Percentiles rank a stretch among this genome's conserved stretches.
Evolutionary conservation across 2,329 filamentous ascomycete genomes (phyloP).

Genomic region (Penicillium sp.): DNA sequence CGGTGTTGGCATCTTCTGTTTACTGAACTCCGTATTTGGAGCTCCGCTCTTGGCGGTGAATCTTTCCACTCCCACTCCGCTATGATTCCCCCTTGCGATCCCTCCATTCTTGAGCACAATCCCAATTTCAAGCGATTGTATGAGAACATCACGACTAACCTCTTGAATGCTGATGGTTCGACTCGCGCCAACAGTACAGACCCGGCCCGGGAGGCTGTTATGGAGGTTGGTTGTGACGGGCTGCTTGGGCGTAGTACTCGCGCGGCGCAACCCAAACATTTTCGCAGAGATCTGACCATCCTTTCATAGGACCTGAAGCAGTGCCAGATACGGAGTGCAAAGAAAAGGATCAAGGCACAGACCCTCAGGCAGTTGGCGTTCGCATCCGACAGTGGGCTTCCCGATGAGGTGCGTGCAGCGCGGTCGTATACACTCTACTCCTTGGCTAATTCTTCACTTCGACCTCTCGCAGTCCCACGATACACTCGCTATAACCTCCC

Average conservation of each 20-base stretch:
- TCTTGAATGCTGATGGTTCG: conserved; percentile 44
- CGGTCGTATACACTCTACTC: background rate
- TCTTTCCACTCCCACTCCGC: conserved; percentile 16
- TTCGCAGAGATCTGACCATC: conserved; percentile 1
- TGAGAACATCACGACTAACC: conserved; percentile 36
- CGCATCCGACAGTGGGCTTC: conserved; percentile 31
- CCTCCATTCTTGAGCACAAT: conserved; percentile 39
- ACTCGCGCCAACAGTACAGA: conserved; percentile 33
- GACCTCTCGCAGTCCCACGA: conserved; percentile 31
- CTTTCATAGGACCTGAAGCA: conserved; percentile 35
- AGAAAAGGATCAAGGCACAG: conserved; percentile 34
- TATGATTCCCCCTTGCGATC: conserved; percentile 46
- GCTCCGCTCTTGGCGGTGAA: conserved; percentile 19
- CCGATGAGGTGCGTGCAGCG: conserved; percentile 33
- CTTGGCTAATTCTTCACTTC: background rate
- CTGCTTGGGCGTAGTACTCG: background rate
- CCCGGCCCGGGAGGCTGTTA: conserved; percentile 29
- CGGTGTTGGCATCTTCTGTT: no score
- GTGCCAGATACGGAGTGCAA: conserved; percentile 33
- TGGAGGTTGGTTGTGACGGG: conserved; percentile 31
- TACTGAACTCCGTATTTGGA: background rate
- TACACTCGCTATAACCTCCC: conserved; percentile 33
- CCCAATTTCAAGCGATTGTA: conserved; percentile 45
- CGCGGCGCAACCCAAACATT: background rate
- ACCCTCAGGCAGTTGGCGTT: conserved; percentile 34